Base-by-base conservation (phyloP, 2,329 filamentous ascomycete species). In the Aspergillus awamori region DNA sequence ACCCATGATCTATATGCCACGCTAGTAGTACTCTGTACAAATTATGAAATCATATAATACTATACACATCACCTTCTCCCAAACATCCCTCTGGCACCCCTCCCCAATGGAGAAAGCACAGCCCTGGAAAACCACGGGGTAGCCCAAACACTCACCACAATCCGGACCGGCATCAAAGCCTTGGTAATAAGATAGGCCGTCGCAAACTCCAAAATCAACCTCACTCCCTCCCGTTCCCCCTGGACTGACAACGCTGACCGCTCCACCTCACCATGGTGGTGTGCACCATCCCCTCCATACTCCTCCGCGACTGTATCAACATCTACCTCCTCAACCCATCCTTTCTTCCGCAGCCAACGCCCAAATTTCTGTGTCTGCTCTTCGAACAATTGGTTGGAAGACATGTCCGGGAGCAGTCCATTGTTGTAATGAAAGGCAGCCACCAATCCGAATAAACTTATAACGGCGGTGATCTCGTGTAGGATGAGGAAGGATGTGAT, bases 111-210 rank as follows among this genome's bases (percentile, higher is more conserved):
- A 38, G 80, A 71, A 11, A 90, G 77, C 41, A 91, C 79, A 22
- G 85, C 79, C 47, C 88, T 84, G 1, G 93, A 93, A 82, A 98
- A 96, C 90, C 92, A 96, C 4, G 95, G 95, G 51, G 95, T 97
- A 13, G 86, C 89, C 92, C 91, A 96, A 4, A 96, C 84, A 78
- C 93, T 97, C 6, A 87, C 77, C 26, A 89, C 80, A 63, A 99
- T 85, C 67, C 95, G 84, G 11, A 91, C 70, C 0, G 95, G 92
- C 65, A 99, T 75, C 61, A 98, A 72, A 15, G 87, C 87, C 79
- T 99, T 99, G 1, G 92, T 96, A 64, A 97, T 85, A 0, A 92
- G 90, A 81, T 95, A 99, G 5, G 95, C 93, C 20, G 95, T 89
- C 24, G 92, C 95, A 65, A 98, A 86, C 76, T 89, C 86, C 22